Evolutionary conservation across 768 basidiomycete species (phyloP).

Genomic region (Coprinopsis cinerea): DNA sequence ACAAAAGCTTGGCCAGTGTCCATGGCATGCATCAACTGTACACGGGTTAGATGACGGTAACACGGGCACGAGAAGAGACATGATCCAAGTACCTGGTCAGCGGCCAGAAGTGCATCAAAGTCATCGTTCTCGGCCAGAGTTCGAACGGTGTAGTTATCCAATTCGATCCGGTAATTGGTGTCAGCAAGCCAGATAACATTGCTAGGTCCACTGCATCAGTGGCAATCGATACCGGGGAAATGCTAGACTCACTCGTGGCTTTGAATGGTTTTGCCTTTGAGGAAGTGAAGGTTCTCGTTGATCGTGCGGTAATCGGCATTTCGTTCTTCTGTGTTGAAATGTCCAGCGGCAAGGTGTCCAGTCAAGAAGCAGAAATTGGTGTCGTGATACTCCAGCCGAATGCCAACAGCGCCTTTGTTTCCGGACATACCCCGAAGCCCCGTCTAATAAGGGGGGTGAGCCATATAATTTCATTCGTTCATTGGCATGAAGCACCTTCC

Average conservation of each 20-base stretch:
- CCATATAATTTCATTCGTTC: neutral
- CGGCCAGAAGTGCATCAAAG: constrained; percentile 66
- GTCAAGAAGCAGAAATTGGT: constrained; percentile 94
- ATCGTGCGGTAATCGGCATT: constrained; percentile 93
- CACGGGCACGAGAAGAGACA: constrained; percentile 1
- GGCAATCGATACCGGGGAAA: constrained; percentile 2
- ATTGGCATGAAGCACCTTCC: constrained; percentile 50
- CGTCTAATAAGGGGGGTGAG: constrained; percentile 41
- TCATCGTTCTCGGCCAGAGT: constrained; percentile 57
- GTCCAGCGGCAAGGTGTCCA: constrained; percentile 95
- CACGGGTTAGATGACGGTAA: constrained; percentile 5
- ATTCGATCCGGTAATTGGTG: constrained; percentile 89
- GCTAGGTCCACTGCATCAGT: constrained; percentile 33
- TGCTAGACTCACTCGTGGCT: constrained; percentile 74
- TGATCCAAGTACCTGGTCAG: constrained; percentile 76
- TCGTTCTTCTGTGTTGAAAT: constrained; percentile 81
- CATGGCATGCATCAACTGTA: constrained; percentile 69
- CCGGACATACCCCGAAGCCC: constrained; percentile 91
- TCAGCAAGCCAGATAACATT: constrained; percentile 94
- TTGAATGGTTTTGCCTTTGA: constrained; percentile 80
- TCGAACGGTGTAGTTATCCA: constrained; percentile 79
- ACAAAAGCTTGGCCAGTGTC: constrained; percentile 67
- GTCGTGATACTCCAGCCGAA: constrained; percentile 87
- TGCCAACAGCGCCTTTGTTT: constrained; percentile 94
- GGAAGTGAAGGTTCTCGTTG: constrained; percentile 74